These are phyloP conservation scores for Mortierella sp. DNA, from an alignment of 371 early-diverging fungal genomes.

Conservation along the genomic window DNA sequence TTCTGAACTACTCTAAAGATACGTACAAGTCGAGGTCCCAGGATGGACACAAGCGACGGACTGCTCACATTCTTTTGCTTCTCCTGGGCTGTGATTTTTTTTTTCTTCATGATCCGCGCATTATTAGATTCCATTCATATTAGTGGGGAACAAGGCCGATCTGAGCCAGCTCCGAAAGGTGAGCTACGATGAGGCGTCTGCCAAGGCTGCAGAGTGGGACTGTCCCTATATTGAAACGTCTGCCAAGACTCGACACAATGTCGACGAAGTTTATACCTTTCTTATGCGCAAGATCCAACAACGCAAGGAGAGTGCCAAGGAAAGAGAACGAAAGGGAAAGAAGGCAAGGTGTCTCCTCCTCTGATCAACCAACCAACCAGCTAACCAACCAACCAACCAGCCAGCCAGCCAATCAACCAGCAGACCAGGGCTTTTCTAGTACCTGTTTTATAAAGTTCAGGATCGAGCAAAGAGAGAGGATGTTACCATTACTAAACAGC, in stretches of 20 bases:
- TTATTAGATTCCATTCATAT: slow-evolving; percentile 9
- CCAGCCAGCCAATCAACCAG: too few species aligned
- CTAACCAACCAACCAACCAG: too few species aligned
- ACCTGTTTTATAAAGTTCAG: background rate
- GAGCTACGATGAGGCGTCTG: slow-evolving; percentile 70
- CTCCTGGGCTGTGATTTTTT: background rate
- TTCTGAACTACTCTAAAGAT: too few species aligned
- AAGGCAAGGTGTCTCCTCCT: slow-evolving; percentile 59
- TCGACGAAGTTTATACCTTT: slow-evolving; percentile 81
- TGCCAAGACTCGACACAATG: slow-evolving; percentile 89
- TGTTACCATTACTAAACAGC: too few species aligned
- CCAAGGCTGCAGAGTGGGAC: slow-evolving; percentile 81
- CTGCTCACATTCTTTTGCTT: slow-evolving; percentile 3
- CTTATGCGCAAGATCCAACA: slow-evolving; percentile 84
- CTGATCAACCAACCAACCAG: background rate
- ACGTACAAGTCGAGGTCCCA: too few species aligned
- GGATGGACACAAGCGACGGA: too few species aligned
- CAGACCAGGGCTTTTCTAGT: background rate
- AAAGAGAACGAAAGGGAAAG: slow-evolving; percentile 58
- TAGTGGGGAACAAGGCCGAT: slow-evolving; percentile 79
- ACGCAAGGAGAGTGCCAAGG: slow-evolving; percentile 70
- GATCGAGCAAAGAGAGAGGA: too few species aligned
- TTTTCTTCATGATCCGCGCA: background rate
- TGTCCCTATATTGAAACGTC: slow-evolving; percentile 88
- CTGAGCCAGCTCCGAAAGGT: slow-evolving; percentile 80